Percentiles rank a stretch among this genome's conserved stretches.
Evolutionary conservation across 495 filamentous ascomycete species (phyloP).

Genomic region (Penicillium lividum): DNA sequence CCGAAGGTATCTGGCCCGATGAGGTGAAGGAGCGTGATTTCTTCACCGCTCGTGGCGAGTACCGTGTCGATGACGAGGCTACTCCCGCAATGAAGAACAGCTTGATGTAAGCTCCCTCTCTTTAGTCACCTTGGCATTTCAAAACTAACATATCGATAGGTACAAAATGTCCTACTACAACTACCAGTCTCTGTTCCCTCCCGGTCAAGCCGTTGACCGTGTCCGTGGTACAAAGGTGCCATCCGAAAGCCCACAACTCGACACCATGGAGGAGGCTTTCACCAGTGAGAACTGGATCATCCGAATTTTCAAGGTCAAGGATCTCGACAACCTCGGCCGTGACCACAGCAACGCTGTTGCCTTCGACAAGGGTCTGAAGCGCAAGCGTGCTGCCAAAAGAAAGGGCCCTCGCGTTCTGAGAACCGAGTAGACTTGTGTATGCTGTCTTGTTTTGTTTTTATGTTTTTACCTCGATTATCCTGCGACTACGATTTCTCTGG

Average conservation of each 20-base stretch:
- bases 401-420: constrained; percentile 79
- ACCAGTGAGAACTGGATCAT: constrained; percentile 99
- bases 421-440: constrained; percentile 62
- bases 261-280: constrained; percentile 92
- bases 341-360: constrained; percentile 81
- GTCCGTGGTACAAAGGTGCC: constrained; percentile 84
- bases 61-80: constrained; percentile 88
- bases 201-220: constrained; percentile 87
- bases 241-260: constrained; percentile 80
- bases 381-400: constrained; percentile 81
- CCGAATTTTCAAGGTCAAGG: constrained; percentile 99
- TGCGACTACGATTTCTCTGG: constrained; percentile 10
- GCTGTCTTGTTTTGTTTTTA: constrained; percentile 7
- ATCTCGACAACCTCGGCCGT: constrained; percentile 91
- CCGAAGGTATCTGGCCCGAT: constrained; percentile 98
- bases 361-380: constrained; percentile 93
- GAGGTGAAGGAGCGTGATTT: constrained; percentile 97
- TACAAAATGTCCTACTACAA: constrained; percentile 99
- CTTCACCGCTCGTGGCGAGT: constrained; percentile 95
- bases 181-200: constrained; percentile 87
- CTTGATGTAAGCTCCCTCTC: constrained; percentile 76
- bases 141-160: constrained; percentile 52
- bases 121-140: not conserved
- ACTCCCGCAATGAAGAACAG: constrained; percentile 99
- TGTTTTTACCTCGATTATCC: constrained; percentile 13